phyloP scores from a whole-genome alignment of 2,329 filamentous ascomycete species.

The Xylaria sp. region DNA sequence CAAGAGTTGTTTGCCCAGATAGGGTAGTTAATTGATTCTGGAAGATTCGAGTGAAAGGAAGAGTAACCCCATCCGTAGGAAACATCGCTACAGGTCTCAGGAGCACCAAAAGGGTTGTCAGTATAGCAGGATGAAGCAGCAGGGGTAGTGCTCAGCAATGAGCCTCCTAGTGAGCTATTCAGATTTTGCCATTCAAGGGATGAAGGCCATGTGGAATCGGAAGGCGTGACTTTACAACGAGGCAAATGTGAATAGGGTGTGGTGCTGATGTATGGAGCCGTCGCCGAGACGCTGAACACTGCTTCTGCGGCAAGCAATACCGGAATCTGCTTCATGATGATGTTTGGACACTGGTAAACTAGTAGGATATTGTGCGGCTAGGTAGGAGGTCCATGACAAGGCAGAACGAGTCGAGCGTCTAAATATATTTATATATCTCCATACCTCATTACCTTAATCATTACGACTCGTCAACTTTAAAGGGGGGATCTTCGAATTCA shows the following conservation, averaged over 20 bases:
- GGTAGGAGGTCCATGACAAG: too few species aligned
- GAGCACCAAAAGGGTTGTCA: background rate
- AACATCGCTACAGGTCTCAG: background rate
- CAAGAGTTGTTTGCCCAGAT: slow-evolving; percentile 14
- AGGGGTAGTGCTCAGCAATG: background rate
- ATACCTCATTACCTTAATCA: too few species aligned
- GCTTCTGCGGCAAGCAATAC: too few species aligned
- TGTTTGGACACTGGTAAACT: too few species aligned
- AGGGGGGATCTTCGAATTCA: too few species aligned
- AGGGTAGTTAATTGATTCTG: slow-evolving; percentile 2
- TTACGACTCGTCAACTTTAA: too few species aligned
- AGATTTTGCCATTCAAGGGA: background rate
- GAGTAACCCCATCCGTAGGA: background rate
- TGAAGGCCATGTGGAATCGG: background rate
- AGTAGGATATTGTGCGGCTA: too few species aligned
- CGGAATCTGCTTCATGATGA: too few species aligned
- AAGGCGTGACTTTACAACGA: slow-evolving; percentile 1
- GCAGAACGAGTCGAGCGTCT: too few species aligned
- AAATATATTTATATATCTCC: too few species aligned
- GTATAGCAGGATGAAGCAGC: slow-evolving; percentile 6
- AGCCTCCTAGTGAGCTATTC: background rate
- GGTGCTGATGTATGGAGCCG: too few species aligned
- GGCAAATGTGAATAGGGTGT: slow-evolving; percentile 8
- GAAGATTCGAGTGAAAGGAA: background rate
- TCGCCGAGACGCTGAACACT: too few species aligned